Base-by-base conservation (phyloP, 225 moss, liverwort and hornwort genomes). In the Polytrichum formosum region DNA sequence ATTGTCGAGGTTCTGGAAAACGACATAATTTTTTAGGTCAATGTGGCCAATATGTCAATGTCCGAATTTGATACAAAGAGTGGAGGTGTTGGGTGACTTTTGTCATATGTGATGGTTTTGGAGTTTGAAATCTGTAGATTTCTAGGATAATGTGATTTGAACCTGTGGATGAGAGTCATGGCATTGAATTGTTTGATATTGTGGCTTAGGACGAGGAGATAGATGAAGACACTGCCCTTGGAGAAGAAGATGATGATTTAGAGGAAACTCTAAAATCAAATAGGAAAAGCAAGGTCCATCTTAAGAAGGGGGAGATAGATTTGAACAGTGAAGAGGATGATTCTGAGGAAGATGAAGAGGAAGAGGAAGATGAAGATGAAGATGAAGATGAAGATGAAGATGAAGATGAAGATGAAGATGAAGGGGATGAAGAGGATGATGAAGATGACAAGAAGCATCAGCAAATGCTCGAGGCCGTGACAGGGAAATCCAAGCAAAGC, bases 151-250 rank as follows among this genome's bases (percentile, higher is more conserved):
- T 16, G 16, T 46, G 46, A 46, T 46, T 46, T 1, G 13, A 46
- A 46, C 46, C 46, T 46, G 46, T 46, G 46, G 46, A 46, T 46
- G 46, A 16, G 13, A 46, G 13, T 46, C 13, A 46, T 46, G 13
- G 13, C 3, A 13, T 37, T 37, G 2, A 58, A 1, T 20, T 58
- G 21, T 58, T 58, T 23, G 23, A 58, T 62, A 5, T 37, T 61
- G 65, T 73, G 71, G 64, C 26, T 56, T 77, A 96, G 93, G 93
- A 97, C 63, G 93, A 97, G 61, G 94, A 98, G 72, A 96, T 96
- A 62, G 93, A 92, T 25, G 97, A 94, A 83, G 97, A 92, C 27
- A 73, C 78, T 67, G 91, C 90, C 23, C 79, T 86, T 54, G 94
- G 91, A 70, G 90, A 82, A 19, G 91, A 84, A 18, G 90, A 87